These are phyloP conservation scores for Neurospora discreta DNA, from an alignment of 495 filamentous ascomycete species.

Conservation along the genomic window DNA sequence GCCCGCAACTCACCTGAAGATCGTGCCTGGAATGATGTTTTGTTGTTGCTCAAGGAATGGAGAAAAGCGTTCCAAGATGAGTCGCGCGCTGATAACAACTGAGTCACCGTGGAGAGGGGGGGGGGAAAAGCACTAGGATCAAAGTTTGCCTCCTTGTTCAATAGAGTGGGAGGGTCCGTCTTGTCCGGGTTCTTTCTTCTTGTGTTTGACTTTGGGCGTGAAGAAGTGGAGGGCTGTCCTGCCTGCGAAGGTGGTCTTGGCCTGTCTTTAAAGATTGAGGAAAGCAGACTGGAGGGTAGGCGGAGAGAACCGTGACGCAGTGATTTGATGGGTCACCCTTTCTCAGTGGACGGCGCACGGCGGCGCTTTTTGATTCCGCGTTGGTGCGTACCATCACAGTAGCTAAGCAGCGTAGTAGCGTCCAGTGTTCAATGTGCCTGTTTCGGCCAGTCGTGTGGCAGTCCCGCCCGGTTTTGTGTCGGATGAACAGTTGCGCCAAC, in stretches of 20 bases:
- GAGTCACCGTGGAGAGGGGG: background rate
- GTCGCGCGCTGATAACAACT: background rate
- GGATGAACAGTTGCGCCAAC: constrained; percentile 8
- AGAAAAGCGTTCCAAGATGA: background rate
- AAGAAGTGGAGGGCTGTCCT: background rate
- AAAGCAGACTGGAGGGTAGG: background rate
- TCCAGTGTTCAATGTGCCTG: too few species aligned
- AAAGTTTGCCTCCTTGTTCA: background rate
- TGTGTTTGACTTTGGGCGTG: background rate
- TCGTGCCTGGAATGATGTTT: background rate
- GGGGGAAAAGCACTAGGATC: background rate
- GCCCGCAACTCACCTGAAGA: background rate
- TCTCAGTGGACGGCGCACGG: background rate
- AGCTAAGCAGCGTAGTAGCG: background rate
- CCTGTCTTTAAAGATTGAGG: background rate
- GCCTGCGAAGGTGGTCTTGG: background rate
- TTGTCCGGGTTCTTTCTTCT: background rate
- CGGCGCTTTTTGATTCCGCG: background rate
- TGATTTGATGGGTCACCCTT: background rate
- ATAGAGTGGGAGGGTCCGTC: background rate
- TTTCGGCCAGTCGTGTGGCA: background rate
- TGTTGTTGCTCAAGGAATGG: background rate
- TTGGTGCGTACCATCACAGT: background rate
- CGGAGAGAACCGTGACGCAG: background rate
- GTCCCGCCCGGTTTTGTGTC: background rate